Evolutionary conservation across 1,284 basidiomycete species (phyloP), one percentile per base, ranked within the genome.

Genomic region (Rhizoctonia solani): DNA sequence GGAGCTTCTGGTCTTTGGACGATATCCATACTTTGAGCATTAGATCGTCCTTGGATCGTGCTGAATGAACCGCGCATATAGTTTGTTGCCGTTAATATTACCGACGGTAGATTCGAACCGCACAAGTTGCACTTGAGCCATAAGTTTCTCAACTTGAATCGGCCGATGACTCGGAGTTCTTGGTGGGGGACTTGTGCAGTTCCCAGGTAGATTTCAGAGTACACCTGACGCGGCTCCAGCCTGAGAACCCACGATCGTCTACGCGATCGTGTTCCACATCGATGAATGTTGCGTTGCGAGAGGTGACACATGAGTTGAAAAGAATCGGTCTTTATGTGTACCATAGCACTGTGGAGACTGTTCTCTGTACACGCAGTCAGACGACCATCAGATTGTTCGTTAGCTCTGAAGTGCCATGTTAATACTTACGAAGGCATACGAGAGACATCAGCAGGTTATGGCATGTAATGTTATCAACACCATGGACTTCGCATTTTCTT

Each of bases 141-240:
- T n/a, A n/a, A n/a, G n/a, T n/a, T n/a, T n/a, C n/a, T n/a, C n/a
- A n/a, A n/a, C n/a, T n/a, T n/a, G n/a, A n/a, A n/a, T n/a, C n/a
- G n/a, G n/a, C n/a, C n/a, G n/a, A n/a, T n/a, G n/a, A n/a, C n/a
- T n/a, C n/a, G n/a, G n/a, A n/a, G n/a, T n/a, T n/a, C n/a, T n/a
- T n/a, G n/a, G n/a, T n/a, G n/a, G n/a, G n/a, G n/a, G 79, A 74
- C 73, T 88, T 85, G 23, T n/a, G 27, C 88, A 81, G 69, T 85
- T 83, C 6, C 81, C 84, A 55, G 14, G 19, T 23, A 3, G 50
- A 53, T 6, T 86, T 87, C 68, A 82, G 80, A 14, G 81, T 79
- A 88, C 77, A 0, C 86, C 86, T 68, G 87, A 84, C 3, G 85
- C 80, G 1, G 81, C 79, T 3, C 87, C 87, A 39, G 82, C 80